These are phyloP conservation scores for Adansonia rubrostipa DNA, from an alignment of 441 rosid genomes.

Conservation along the genomic window DNA sequence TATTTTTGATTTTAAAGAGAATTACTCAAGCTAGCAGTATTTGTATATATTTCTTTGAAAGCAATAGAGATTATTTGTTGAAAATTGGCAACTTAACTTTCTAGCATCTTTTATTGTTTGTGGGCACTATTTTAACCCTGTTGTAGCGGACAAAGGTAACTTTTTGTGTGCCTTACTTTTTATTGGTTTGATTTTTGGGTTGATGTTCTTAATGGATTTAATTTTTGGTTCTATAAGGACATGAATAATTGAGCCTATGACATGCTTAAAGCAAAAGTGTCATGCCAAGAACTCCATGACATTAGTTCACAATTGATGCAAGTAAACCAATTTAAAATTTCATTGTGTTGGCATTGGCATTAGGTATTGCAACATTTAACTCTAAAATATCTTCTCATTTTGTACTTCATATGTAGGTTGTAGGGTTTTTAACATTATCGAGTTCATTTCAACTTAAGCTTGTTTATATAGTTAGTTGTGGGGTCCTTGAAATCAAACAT, in stretches of 20 bases:
- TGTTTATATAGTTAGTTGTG: not conserved
- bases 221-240: constrained; percentile 49
- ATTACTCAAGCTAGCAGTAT: too few species aligned
- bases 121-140: constrained; percentile 63
- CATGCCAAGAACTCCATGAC: constrained; percentile 87
- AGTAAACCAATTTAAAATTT: constrained; percentile 42
- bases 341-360: constrained; percentile 9
- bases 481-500: not conserved
- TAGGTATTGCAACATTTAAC: not conserved
- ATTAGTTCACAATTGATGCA: constrained; percentile 86
- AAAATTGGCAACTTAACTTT: too few species aligned
- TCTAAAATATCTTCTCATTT: too few species aligned
- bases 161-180: constrained; percentile 9
- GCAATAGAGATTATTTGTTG: too few species aligned
- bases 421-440: not conserved
- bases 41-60: too few species aligned
- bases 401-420: not conserved
- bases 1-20: too few species aligned
- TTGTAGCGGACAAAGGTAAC: constrained; percentile 93
- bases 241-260: constrained; percentile 72
- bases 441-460: constrained; percentile 2
- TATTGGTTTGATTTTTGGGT: not conserved
- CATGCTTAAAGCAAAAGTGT: constrained; percentile 78
- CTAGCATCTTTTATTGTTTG: too few species aligned
- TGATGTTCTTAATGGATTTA: constrained; percentile 11